Evolutionary conservation across 495 filamentous ascomycete genomes (phyloP).

Genomic region (Penicillium coffeae): DNA sequence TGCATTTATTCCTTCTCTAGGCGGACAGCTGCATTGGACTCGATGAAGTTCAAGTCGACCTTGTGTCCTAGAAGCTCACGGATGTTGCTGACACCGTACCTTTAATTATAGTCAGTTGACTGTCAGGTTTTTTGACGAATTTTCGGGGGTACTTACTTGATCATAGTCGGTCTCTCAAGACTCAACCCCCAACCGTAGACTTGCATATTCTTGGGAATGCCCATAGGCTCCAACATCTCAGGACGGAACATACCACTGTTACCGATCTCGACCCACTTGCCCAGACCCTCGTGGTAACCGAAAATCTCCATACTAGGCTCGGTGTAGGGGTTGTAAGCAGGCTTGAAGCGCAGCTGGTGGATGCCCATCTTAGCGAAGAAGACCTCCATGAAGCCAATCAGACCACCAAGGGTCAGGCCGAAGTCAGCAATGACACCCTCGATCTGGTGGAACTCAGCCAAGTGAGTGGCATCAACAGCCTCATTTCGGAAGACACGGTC

Average conservation of each 20-base stretch:
- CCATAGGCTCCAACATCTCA: constrained; percentile 91
- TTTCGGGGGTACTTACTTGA: constrained; percentile 67
- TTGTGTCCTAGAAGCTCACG: constrained; percentile 82
- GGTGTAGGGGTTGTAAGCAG: constrained; percentile 98
- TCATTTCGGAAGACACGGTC: constrained; percentile 97
- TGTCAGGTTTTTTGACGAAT: background rate
- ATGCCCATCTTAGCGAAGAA: constrained; percentile 98
- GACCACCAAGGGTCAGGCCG: constrained; percentile 79
- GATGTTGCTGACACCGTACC: constrained; percentile 77
- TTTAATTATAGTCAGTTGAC: constrained; percentile 10
- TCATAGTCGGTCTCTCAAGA: constrained; percentile 96
- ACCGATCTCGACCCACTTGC: constrained; percentile 93
- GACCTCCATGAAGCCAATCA: constrained; percentile 94
- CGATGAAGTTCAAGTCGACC: constrained; percentile 76
- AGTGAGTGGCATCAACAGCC: constrained; percentile 91
- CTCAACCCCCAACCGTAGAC: constrained; percentile 91
- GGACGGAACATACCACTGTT: constrained; percentile 98
- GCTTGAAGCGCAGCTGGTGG: constrained; percentile 84
- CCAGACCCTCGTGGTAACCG: constrained; percentile 82
- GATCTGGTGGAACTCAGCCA: constrained; percentile 97
- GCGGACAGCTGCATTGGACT: constrained; percentile 77
- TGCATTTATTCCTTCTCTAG: constrained; percentile 58
- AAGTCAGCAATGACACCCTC: constrained; percentile 98
- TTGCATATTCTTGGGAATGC: constrained; percentile 77
- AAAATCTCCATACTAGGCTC: constrained; percentile 98